A percentile compares a stretch with the other conserved stretches of the same genome.
These are phyloP conservation scores for Arabidopsis suecica DNA, from an alignment of 345 rosid genomes.

Conservation along the genomic window DNA sequence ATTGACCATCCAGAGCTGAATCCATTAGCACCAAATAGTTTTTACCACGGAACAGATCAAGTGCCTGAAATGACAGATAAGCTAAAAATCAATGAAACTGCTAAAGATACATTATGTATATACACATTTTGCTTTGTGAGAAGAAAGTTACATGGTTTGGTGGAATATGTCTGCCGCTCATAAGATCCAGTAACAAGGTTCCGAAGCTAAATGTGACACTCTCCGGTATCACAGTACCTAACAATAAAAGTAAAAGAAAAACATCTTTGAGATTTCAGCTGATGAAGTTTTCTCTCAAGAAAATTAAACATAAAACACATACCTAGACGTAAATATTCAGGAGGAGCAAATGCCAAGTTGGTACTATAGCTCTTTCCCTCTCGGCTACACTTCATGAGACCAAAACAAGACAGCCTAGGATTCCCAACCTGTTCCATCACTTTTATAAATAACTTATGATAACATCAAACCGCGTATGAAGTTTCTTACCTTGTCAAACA, in stretches of 20 bases:
- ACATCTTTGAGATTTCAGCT: slow-evolving; percentile 24
- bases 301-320: neutral
- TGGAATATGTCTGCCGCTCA: slow-evolving; percentile 97
- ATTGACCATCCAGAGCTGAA: slow-evolving; percentile 93
- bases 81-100: neutral
- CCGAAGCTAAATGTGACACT: slow-evolving; percentile 99
- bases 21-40: slow-evolving; percentile 95
- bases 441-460: neutral
- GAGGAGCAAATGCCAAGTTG: slow-evolving; percentile 97
- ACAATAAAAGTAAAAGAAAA: slow-evolving; percentile 4
- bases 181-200: slow-evolving; percentile 90
- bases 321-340: slow-evolving; percentile 93
- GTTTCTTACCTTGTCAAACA: slow-evolving; percentile 73
- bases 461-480: neutral
- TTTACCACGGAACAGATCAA: slow-evolving; percentile 89
- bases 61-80: slow-evolving; percentile 69
- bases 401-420: slow-evolving; percentile 91
- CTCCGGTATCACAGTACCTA: slow-evolving; percentile 93
- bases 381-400: slow-evolving; percentile 93
- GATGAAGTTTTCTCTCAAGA: slow-evolving; percentile 12
- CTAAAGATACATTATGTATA: neutral
- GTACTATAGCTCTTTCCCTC: slow-evolving; percentile 98
- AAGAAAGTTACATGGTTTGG: slow-evolving; percentile 84
- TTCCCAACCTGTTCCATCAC: slow-evolving; percentile 71
- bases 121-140: slow-evolving; percentile 19